A percentile compares a stretch with the other conserved stretches of the same genome.
phyloP scores from a whole-genome alignment of 352 stramenopile genomes.

The Globisporangium nunn region DNA sequence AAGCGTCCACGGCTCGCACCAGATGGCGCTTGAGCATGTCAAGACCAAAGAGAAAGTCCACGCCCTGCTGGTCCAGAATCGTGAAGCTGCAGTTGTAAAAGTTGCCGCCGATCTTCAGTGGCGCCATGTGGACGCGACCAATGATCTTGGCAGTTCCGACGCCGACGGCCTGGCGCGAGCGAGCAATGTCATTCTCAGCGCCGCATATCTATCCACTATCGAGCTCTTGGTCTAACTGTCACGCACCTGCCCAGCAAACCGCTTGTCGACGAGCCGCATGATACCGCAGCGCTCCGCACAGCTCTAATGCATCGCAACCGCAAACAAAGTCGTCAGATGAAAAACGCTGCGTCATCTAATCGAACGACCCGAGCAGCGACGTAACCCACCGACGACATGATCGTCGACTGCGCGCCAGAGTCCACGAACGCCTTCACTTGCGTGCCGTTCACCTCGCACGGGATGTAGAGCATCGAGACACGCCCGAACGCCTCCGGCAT shows the following conservation, averaged over 20 bases:
- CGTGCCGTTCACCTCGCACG: slow-evolving; percentile 72
- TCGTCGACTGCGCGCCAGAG: slow-evolving; percentile 86
- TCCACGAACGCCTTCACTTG: slow-evolving; percentile 90
- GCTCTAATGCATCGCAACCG: slow-evolving; percentile 24
- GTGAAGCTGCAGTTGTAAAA: slow-evolving; percentile 95
- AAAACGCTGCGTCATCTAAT: neutral
- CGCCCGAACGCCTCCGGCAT: slow-evolving; percentile 83
- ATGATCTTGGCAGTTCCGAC: slow-evolving; percentile 96
- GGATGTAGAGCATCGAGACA: slow-evolving; percentile 88
- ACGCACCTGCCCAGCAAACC: slow-evolving; percentile 76
- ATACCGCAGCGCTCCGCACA: slow-evolving; percentile 89
- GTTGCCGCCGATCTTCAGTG: slow-evolving; percentile 84
- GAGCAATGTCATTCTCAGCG: neutral
- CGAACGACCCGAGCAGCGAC: neutral
- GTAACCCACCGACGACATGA: slow-evolving; percentile 84
- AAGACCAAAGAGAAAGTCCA: slow-evolving; percentile 97
- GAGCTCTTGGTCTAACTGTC: neutral
- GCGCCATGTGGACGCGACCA: slow-evolving; percentile 91
- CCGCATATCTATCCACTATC: no score
- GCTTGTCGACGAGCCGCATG: slow-evolving; percentile 84
- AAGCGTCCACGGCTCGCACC: slow-evolving; percentile 17
- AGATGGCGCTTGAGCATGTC: slow-evolving; percentile 98
- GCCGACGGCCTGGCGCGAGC: slow-evolving; percentile 73
- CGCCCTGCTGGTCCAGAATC: slow-evolving; percentile 88
- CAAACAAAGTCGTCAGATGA: neutral